Evolutionary conservation across 2,329 filamentous ascomycete species (phyloP).

Genomic region (Clonostachys rhizophaga): DNA sequence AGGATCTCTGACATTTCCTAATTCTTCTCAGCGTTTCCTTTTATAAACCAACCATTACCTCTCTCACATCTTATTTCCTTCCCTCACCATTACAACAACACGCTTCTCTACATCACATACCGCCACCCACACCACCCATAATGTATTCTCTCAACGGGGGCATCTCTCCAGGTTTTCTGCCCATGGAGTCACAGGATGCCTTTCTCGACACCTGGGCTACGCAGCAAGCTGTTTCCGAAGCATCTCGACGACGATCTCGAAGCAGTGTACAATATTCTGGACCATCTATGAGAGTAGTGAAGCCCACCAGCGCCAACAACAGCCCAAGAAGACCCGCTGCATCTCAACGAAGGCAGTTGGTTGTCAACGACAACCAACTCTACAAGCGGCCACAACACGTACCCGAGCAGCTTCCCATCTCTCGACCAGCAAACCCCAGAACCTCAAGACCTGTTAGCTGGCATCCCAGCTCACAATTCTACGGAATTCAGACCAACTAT

Average conservation of each 20-base stretch:
- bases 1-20: too few relatives aligned
- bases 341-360: too few relatives aligned
- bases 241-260: conserved; percentile 41
- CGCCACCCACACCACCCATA: background rate
- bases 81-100: background rate
- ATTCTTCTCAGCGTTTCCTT: too few relatives aligned
- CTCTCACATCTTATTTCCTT: conserved; percentile 1
- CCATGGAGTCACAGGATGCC: conserved; percentile 24
- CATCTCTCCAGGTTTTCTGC: conserved; percentile 12
- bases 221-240: conserved; percentile 43
- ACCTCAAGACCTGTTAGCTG: conserved; percentile 62
- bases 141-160: conserved; percentile 5
- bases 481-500: conserved; percentile 23
- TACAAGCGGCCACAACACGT: conserved; percentile 31
- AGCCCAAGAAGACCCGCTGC: conserved; percentile 45
- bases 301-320: conserved; percentile 64
- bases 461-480: conserved; percentile 60
- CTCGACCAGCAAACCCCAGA: conserved; percentile 20
- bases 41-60: background rate
- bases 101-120: background rate
- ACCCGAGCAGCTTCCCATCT: background rate
- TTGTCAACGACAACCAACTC: conserved; percentile 46
- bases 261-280: conserved; percentile 42
- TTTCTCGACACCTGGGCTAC: conserved; percentile 46
- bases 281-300: conserved; percentile 54